A percentile compares a stretch with the other conserved stretches of the same genome.
These are phyloP conservation scores for Pholiota adiposa DNA, from an alignment of 1,284 basidiomycete genomes.

Conservation along the genomic window DNA sequence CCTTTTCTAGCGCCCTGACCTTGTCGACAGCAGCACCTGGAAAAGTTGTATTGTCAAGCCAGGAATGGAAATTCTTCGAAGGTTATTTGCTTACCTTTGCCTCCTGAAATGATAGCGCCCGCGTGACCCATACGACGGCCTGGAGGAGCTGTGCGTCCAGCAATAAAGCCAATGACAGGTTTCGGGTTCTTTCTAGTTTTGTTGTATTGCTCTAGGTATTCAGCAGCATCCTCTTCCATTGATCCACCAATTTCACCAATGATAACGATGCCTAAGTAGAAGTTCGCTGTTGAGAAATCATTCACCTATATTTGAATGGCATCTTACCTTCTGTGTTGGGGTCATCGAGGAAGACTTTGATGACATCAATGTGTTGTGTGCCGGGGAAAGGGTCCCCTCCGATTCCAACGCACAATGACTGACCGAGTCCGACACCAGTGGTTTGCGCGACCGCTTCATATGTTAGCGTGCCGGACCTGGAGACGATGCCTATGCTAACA, in stretches of 20 bases:
- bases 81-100: constrained; percentile 75
- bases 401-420: constrained; percentile 96
- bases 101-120: constrained; percentile 97
- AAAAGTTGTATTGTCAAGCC: constrained; percentile 6
- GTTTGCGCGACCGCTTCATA: constrained; percentile 96
- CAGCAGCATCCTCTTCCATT: constrained; percentile 99
- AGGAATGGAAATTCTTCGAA: neutral
- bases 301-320: neutral
- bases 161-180: constrained; percentile 98
- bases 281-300: neutral
- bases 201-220: constrained; percentile 94
- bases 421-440: constrained; percentile 94
- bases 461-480: constrained; percentile 93
- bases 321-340: constrained; percentile 83
- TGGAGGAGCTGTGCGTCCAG: constrained; percentile 96
- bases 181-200: constrained; percentile 87
- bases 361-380: constrained; percentile 93
- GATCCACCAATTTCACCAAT: constrained; percentile 99
- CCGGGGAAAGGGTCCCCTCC: constrained; percentile 99
- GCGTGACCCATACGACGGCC: constrained; percentile 99
- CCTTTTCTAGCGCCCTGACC: constrained; percentile 91
- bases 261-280: constrained; percentile 81
- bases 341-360: constrained; percentile 97
- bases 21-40: constrained; percentile 93
- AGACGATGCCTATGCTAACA: constrained; percentile 81